Evolutionary conservation across 257 asterid species (phyloP).

Genomic region (Cordia subcordata): DNA sequence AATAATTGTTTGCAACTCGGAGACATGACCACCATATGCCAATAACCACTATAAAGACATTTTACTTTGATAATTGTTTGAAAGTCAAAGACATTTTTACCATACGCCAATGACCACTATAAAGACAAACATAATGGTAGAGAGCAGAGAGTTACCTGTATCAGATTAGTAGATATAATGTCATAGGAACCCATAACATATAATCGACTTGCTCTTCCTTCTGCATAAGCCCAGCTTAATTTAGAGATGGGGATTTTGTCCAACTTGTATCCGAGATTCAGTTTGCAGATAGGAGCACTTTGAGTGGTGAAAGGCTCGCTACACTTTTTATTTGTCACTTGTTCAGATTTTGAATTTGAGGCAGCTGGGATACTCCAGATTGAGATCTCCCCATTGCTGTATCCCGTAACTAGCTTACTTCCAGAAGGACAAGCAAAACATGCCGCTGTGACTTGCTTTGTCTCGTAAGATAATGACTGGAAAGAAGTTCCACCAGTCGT

Average conservation of each 20-base stretch:
- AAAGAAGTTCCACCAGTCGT: constrained; percentile 30
- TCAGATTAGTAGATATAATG: constrained; percentile 41
- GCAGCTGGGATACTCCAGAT: constrained; percentile 62
- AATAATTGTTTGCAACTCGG: too few species aligned
- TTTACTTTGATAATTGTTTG: too few species aligned
- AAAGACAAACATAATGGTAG: too few species aligned
- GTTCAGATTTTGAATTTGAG: too few species aligned
- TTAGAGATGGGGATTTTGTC: constrained; percentile 73
- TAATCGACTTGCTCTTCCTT: constrained; percentile 79
- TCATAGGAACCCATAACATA: constrained; percentile 75
- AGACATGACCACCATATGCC: too few species aligned
- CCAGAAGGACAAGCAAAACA: constrained; percentile 83
- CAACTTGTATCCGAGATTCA: constrained; percentile 81
- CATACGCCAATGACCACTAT: too few species aligned
- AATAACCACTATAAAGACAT: too few species aligned
- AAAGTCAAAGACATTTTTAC: too few species aligned
- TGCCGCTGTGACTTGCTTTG: constrained; percentile 81
- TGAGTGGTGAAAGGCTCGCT: constrained; percentile 22
- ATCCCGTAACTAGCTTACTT: constrained; percentile 75
- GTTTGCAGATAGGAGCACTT: constrained; percentile 39
- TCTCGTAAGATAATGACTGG: constrained; percentile 5
- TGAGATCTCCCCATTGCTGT: constrained; percentile 76
- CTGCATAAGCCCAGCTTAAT: constrained; percentile 61
- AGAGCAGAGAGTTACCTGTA: constrained; percentile 47
- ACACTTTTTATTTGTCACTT: constrained; percentile 18